phyloP scores from a whole-genome alignment of 140 eudicot species.

The Cichorium intybus region DNA sequence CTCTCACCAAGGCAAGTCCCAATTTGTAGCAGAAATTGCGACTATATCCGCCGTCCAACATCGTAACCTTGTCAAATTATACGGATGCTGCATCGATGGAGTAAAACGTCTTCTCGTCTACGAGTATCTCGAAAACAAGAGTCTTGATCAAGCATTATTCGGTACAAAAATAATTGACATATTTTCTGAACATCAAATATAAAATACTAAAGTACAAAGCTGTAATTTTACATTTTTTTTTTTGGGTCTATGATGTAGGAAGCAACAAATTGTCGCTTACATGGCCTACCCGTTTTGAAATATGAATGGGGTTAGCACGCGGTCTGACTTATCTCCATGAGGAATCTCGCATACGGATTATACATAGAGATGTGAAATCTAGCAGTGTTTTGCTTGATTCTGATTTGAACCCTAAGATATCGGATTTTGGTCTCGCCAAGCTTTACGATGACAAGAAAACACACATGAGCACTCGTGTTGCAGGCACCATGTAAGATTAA shows the following conservation, averaged over 20 bases:
- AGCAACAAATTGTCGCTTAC: constrained; percentile 39
- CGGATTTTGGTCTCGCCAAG: constrained; percentile 86
- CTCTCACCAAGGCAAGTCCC: constrained; percentile 70
- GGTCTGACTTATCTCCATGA: constrained; percentile 75
- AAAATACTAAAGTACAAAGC: neutral
- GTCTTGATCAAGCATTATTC: constrained; percentile 74
- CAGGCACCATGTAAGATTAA: constrained; percentile 71
- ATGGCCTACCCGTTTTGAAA: constrained; percentile 59
- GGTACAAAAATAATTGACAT: constrained; percentile 37
- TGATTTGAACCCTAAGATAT: constrained; percentile 63
- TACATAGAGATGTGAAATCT: constrained; percentile 80
- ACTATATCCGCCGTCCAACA: constrained; percentile 87
- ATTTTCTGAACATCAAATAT: neutral
- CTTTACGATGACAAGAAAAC: constrained; percentile 77
- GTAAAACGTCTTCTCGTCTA: constrained; percentile 62
- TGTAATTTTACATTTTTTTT: constrained; percentile 3
- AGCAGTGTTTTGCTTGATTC: constrained; percentile 84
- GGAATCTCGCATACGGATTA: constrained; percentile 57
- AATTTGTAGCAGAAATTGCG: constrained; percentile 84
- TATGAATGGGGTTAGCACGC: constrained; percentile 71
- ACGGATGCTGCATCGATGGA: constrained; percentile 74
- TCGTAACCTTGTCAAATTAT: constrained; percentile 64
- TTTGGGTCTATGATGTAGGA: constrained; percentile 46
- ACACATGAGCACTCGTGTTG: constrained; percentile 81
- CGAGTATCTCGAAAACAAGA: constrained; percentile 66